A percentile compares a stretch with the other conserved stretches of the same genome.
These are phyloP conservation scores for Cucurbita ficifolia DNA, from an alignment of 306 rosid genomes.

Conservation along the genomic window DNA sequence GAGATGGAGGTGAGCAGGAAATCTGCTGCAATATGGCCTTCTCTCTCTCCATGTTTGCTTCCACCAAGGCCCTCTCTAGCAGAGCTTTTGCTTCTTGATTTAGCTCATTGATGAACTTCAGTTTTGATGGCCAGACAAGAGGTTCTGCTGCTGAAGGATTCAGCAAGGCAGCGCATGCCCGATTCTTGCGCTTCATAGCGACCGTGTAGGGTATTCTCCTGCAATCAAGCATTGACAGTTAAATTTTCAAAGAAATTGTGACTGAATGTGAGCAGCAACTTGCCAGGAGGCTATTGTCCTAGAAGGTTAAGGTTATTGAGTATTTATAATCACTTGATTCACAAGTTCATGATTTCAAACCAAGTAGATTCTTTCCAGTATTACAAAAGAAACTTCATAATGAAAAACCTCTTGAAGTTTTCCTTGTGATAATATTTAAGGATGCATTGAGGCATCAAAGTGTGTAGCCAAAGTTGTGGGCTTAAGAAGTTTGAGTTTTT, in stretches of 20 bases:
- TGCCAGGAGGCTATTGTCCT: background rate
- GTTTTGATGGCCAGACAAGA: constrained; percentile 86
- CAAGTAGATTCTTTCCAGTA: background rate
- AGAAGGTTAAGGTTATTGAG: background rate
- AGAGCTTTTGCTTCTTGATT: constrained; percentile 68
- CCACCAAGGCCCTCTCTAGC: constrained; percentile 63
- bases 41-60: constrained; percentile 80
- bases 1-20: constrained; percentile 21
- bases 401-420: background rate
- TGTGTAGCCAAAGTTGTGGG: background rate
- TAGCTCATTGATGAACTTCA: constrained; percentile 78
- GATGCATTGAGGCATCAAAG: background rate
- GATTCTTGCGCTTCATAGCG: constrained; percentile 57
- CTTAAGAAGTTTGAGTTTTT: background rate
- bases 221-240: constrained; percentile 9
- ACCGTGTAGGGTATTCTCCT: constrained; percentile 70
- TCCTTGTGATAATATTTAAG: background rate
- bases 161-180: constrained; percentile 57
- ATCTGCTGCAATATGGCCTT: constrained; percentile 42
- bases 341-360: background rate
- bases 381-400: background rate
- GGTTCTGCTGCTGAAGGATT: constrained; percentile 81
- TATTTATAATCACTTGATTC: background rate
- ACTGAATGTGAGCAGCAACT: background rate
- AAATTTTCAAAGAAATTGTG: background rate